Evolutionary conservation across 805 yeast species (phyloP).

Genomic region (Starmerella khaoyaiensis): DNA sequence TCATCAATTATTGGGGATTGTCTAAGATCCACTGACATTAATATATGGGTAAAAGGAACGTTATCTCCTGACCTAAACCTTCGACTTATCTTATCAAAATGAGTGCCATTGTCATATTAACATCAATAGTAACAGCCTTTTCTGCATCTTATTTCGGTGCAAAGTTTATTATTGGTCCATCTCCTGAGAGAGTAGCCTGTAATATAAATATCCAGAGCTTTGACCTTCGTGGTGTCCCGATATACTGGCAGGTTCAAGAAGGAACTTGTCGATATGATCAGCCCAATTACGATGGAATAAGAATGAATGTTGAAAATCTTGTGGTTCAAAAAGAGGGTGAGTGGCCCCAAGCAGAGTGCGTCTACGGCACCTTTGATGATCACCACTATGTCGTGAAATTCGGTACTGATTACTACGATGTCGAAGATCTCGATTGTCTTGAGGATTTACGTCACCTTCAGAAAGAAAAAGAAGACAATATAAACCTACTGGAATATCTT

Average conservation of each 20-base stretch:
- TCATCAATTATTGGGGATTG: no score
- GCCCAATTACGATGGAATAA: constrained; percentile 9
- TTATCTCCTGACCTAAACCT: no score
- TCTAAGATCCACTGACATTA: no score
- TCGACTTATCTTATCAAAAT: no score
- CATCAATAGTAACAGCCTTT: no score
- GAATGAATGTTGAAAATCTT: constrained; percentile 6
- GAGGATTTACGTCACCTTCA: constrained; percentile 8
- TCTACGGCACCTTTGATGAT: not conserved
- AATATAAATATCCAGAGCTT: constrained; percentile 14
- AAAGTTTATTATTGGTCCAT: constrained; percentile 1
- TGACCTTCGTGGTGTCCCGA: constrained; percentile 11
- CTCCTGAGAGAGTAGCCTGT: constrained; percentile 2
- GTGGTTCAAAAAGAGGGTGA: constrained; percentile 4
- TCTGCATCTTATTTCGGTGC: constrained; percentile 9
- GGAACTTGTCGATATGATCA: constrained; percentile 11
- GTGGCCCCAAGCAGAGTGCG: constrained; percentile 13
- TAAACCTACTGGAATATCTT: not conserved
- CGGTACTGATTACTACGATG: constrained; percentile 14
- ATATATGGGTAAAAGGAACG: no score
- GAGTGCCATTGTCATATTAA: no score
- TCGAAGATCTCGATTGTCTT: constrained; percentile 15
- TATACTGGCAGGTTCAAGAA: constrained; percentile 16
- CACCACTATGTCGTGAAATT: constrained; percentile 6
- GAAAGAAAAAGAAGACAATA: constrained; percentile 7